Evolutionary conservation across 2,329 filamentous ascomycete genomes (phyloP).

Genomic region (Fusarium siculi): DNA sequence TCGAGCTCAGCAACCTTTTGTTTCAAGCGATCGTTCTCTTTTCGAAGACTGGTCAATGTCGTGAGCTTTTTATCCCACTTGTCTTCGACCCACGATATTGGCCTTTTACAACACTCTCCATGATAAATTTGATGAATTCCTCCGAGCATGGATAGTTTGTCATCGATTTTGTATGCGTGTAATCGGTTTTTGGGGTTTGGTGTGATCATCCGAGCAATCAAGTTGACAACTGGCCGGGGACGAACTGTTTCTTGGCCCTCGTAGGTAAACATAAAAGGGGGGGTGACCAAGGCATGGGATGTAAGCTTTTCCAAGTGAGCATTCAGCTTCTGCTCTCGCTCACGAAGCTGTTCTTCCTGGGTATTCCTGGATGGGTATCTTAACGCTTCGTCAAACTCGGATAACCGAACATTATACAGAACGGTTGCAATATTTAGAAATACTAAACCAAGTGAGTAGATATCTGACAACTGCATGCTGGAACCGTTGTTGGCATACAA

Average conservation of each 20-base stretch:
- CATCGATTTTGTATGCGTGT: slow-evolving; percentile 51
- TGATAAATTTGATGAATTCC: slow-evolving; percentile 61
- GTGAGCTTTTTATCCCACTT: slow-evolving; percentile 52
- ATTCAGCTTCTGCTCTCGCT: slow-evolving; percentile 50
- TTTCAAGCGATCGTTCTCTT: slow-evolving; percentile 48
- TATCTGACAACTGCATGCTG: slow-evolving; percentile 60
- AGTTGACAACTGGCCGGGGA: slow-evolving; percentile 53
- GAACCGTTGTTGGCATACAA: slow-evolving; percentile 50
- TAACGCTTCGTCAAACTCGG: slow-evolving; percentile 54
- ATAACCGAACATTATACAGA: slow-evolving; percentile 53
- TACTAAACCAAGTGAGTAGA: slow-evolving; percentile 60
- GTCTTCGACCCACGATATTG: slow-evolving; percentile 50
- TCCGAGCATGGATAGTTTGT: slow-evolving; percentile 56
- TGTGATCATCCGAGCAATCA: slow-evolving; percentile 52
- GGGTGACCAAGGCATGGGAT: slow-evolving; percentile 48
- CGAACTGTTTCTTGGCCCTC: slow-evolving; percentile 52
- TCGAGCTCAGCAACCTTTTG: slow-evolving; percentile 51
- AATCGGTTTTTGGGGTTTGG: slow-evolving; percentile 47
- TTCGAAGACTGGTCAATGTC: slow-evolving; percentile 43
- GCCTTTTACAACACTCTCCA: slow-evolving; percentile 56
- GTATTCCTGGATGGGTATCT: slow-evolving; percentile 43
- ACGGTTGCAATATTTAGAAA: slow-evolving; percentile 58
- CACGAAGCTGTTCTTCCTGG: slow-evolving; percentile 47
- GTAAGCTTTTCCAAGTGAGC: slow-evolving; percentile 50
- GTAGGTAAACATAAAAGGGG: slow-evolving; percentile 52